Evolutionary conservation across 2,329 filamentous ascomycete species (phyloP), one percentile per base, ranked within the genome.

Genomic region (Ophiostoma australiae): DNA sequence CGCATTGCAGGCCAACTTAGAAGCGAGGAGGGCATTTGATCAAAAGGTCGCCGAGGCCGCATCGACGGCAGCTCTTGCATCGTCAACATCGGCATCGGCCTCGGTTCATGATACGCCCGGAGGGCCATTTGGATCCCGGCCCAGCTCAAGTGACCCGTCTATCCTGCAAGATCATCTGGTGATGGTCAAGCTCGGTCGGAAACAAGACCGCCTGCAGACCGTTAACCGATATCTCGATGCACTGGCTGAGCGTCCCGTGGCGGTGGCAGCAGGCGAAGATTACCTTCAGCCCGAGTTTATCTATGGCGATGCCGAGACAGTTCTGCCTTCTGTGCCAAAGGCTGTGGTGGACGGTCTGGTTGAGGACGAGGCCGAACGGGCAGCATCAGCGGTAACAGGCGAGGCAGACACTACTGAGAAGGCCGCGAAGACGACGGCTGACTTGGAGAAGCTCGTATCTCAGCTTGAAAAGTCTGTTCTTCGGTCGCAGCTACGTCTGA

Each of bases 381-480:
- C 65, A 67, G 61, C 17, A 15, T 8, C 66, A 27, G 58, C 70
- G 15, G 44, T 69, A 7, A 55, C 61, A 7, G 15, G n/a, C n/a
- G 58, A 69, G 0, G 44, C 68, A 3, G 48, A 67, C 11, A 17
- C 35, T 6, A 20, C 58, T 17, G 41, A 37, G 4, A 55, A 52
- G 10, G 20, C 44, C 3, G 44, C 69, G 0, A 58, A 39, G 33
- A 67, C 58, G 11, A 52, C 63, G 17, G 77, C 78, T 1, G 82
- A 85, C 52, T 76, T 89, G 1, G 80, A 82, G 67, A 80, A 79
- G 0, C 81, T 87, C 4, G 78, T 86, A 58, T 80, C 82, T 39
- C 81, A 82, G 37, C 78, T 90, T 6, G 86, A 89, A 74, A 88
- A 86, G 76, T 84, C 84, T 0, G 84, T 88, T 3, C 77, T 90